These are phyloP conservation scores for Larix sibirica DNA, from an alignment of 83 land plant genomes.

Conservation along the genomic window DNA sequence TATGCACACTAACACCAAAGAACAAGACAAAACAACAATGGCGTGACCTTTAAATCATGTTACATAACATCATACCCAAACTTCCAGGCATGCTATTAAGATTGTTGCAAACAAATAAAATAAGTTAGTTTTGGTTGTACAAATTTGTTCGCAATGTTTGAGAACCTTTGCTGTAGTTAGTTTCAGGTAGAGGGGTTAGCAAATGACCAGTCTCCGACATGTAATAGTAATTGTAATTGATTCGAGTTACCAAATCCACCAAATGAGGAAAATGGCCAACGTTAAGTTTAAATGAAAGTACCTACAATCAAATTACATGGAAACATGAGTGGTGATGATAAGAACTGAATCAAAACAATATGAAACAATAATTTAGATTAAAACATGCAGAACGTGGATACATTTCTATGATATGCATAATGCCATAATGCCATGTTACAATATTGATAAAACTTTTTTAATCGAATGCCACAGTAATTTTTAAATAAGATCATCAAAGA, in stretches of 20 bases:
- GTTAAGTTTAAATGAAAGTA: constrained; percentile 86
- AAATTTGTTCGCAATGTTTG: constrained; percentile 2
- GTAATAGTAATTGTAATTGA: constrained; percentile 91
- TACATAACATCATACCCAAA: background rate
- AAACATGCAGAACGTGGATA: background rate
- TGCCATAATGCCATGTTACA: background rate
- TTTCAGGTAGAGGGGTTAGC: constrained; percentile 28
- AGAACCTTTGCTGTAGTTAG: constrained; percentile 9
- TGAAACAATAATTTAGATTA: no score
- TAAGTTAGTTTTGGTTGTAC: constrained; percentile 1
- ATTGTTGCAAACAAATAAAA: background rate
- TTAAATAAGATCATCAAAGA: background rate
- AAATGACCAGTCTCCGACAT: constrained; percentile 86
- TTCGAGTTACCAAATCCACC: constrained; percentile 88
- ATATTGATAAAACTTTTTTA: background rate
- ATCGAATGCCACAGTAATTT: background rate
- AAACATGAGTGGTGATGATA: background rate
- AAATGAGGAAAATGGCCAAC: constrained; percentile 98
- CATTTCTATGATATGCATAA: background rate
- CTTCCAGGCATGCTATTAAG: background rate
- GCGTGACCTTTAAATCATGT: background rate
- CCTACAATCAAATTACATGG: constrained; percentile 47
- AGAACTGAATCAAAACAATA: background rate
- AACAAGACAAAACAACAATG: background rate
- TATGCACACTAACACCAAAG: background rate